Percentiles rank a stretch among this genome's conserved stretches.
Conservation (phyloP, 345 rosid genomes). For the Linum lewisii region DNA sequence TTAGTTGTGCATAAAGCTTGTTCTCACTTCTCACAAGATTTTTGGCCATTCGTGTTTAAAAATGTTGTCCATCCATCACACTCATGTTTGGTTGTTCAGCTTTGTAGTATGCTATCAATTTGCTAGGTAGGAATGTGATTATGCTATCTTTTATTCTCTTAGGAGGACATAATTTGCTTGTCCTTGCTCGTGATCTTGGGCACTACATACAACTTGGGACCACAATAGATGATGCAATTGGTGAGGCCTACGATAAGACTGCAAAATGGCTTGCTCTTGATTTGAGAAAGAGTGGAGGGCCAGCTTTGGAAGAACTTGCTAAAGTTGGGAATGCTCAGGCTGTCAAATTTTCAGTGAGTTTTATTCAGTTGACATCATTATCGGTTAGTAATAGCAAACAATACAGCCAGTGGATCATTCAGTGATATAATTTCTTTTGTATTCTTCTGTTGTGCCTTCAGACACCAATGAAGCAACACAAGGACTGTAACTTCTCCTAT, state of each 20-base stretch:
- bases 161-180: constrained; percentile 88
- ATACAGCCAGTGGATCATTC: neutral
- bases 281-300: constrained; percentile 89
- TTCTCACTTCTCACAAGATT: too few relatives aligned
- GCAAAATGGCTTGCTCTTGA: constrained; percentile 97
- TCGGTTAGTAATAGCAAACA: neutral
- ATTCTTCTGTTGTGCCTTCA: constrained; percentile 19
- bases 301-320: constrained; percentile 92
- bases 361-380: constrained; percentile 7
- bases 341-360: constrained; percentile 60
- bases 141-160: constrained; percentile 10
- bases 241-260: constrained; percentile 90
- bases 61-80: neutral
- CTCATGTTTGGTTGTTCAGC: too few relatives aligned
- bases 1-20: too few relatives aligned
- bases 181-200: constrained; percentile 82
- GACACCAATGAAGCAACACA: constrained; percentile 87
- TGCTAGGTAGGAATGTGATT: neutral
- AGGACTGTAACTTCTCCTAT: constrained; percentile 87
- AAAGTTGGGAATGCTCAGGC: constrained; percentile 72
- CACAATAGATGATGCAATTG: constrained; percentile 90
- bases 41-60: too few relatives aligned
- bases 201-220: constrained; percentile 89
- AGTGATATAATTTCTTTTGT: neutral
- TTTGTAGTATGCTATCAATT: too few relatives aligned